Evolutionary conservation across 2,329 filamentous ascomycete species (phyloP).

Genomic region (Fusarium sp.): DNA sequence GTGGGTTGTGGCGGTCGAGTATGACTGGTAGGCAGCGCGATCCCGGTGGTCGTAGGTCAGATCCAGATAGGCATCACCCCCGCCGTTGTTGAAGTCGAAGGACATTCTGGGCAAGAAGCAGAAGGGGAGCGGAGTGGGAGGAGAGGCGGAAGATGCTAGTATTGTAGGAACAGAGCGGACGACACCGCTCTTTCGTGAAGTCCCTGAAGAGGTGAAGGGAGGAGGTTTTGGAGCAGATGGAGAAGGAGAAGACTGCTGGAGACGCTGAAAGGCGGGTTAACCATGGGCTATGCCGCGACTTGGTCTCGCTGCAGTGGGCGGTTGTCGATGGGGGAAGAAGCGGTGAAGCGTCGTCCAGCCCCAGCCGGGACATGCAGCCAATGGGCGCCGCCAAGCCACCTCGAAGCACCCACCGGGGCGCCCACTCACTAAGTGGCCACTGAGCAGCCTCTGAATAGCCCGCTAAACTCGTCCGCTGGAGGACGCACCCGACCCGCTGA

Average conservation of each 20-base stretch:
- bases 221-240: slow-evolving; percentile 45
- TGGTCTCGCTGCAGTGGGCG: slow-evolving; percentile 41
- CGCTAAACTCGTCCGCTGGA: slow-evolving; percentile 41
- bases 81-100: slow-evolving; percentile 70
- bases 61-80: slow-evolving; percentile 70
- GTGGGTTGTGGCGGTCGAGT: slow-evolving; percentile 45
- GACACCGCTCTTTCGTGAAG: slow-evolving; percentile 60
- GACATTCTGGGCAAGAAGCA: slow-evolving; percentile 59
- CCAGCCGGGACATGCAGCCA: slow-evolving; percentile 51
- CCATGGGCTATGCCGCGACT: slow-evolving; percentile 32
- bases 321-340: slow-evolving; percentile 52
- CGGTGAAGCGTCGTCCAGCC: slow-evolving; percentile 52
- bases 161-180: slow-evolving; percentile 52
- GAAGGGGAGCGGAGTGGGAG: slow-evolving; percentile 48
- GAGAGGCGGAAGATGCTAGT: slow-evolving; percentile 47
- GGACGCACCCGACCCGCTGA: slow-evolving; percentile 32
- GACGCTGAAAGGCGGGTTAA: slow-evolving; percentile 41
- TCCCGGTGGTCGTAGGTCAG: slow-evolving; percentile 71
- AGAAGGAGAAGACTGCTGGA: slow-evolving; percentile 44
- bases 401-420: slow-evolving; percentile 32
- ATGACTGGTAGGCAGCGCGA: slow-evolving; percentile 57
- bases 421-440: slow-evolving; percentile 42
- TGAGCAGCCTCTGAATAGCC: slow-evolving; percentile 18
- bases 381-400: slow-evolving; percentile 48
- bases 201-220: slow-evolving; percentile 46